A percentile compares a stretch with the other conserved stretches of the same genome.
These are phyloP conservation scores for Umbilicaria muhlenbergii DNA, from an alignment of 495 filamentous ascomycete genomes.

Conservation along the genomic window DNA sequence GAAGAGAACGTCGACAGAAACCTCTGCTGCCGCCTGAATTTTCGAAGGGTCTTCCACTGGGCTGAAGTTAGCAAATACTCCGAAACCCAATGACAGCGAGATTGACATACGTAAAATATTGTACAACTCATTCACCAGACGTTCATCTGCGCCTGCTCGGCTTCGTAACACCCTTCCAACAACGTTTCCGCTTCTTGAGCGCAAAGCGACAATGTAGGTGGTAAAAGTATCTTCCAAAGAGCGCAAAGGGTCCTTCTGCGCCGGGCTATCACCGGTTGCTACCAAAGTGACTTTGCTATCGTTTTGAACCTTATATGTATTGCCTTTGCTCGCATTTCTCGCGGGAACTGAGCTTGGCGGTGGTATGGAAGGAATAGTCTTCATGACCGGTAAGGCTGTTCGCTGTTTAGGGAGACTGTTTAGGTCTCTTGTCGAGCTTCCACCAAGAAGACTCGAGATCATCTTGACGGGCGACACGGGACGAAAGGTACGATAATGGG, in stretches of 20 bases:
- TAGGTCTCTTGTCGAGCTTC: conserved; percentile 23
- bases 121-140: conserved; percentile 79
- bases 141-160: conserved; percentile 56
- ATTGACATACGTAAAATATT: conserved; percentile 39
- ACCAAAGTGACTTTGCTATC: conserved; percentile 23
- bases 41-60: conserved; percentile 60
- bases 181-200: conserved; percentile 70
- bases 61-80: not conserved
- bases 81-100: not conserved
- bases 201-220: conserved; percentile 67
- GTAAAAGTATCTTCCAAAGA: conserved; percentile 76
- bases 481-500: conserved; percentile 41
- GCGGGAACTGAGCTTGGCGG: conserved; percentile 9
- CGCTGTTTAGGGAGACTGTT: conserved; percentile 11
- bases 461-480: conserved; percentile 81
- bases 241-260: conserved; percentile 35
- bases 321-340: conserved; percentile 25
- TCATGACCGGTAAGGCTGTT: conserved; percentile 5
- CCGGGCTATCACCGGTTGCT: conserved; percentile 2
- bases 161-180: conserved; percentile 58
- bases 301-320: conserved; percentile 15
- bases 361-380: conserved; percentile 19
- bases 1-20: conserved; percentile 78
- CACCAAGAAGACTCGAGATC: conserved; percentile 65
- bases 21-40: conserved; percentile 55